Base-by-base conservation (phyloP, 768 basidiomycete species). In the Agaricus blazei region DNA sequence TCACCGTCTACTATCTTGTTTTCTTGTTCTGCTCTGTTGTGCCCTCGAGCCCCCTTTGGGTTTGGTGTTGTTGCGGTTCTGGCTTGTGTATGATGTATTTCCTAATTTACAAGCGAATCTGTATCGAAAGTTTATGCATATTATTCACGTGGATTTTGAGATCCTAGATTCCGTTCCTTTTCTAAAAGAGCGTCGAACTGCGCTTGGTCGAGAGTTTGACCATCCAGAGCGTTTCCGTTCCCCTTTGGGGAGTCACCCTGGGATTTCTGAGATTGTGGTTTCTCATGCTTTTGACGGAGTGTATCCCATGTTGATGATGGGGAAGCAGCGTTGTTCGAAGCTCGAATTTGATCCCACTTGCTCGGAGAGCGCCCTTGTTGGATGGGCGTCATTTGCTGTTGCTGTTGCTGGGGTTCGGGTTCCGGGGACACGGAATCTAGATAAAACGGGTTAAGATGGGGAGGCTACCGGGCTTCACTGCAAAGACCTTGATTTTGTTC, bases 331-430 rank as follows among this genome's bases (percentile, higher is more conserved):
- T 65, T 59, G 57, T 85, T 85, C 31, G 71, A 78, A 43, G 72
- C 70, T 52, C 87, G 82, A 46, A 90, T 83, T 58, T 84, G 77
- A 34, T 87, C 84, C 88, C 88, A 90, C 57, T 73, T 79, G 50
- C 68, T 79, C 37, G 56, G 57, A 54, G 62, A 57, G 61, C 45
- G 64, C 36, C n/a, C 63, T 49, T 48, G 49, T 34, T 40, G 54
- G 34, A 8, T 4, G 27, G 29, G 26, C n/a, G 29, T 14, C 12
- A 27, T 27, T 29, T 6, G 48, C 28, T 46, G 52, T 37, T 9
- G n/a, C 38, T 46, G 43, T 34, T 31, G 48, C 14, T n/a, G 40
- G 19, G 27, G 48, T 6, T 38, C 28, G 31, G 51, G 37, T 48
- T 58, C 51, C 3, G 38, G 6, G 38, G 36, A 19, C 9, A 49